Evolutionary conservation across 2,329 filamentous ascomycete genomes (phyloP).

Genomic region (Aspergillus felis): DNA sequence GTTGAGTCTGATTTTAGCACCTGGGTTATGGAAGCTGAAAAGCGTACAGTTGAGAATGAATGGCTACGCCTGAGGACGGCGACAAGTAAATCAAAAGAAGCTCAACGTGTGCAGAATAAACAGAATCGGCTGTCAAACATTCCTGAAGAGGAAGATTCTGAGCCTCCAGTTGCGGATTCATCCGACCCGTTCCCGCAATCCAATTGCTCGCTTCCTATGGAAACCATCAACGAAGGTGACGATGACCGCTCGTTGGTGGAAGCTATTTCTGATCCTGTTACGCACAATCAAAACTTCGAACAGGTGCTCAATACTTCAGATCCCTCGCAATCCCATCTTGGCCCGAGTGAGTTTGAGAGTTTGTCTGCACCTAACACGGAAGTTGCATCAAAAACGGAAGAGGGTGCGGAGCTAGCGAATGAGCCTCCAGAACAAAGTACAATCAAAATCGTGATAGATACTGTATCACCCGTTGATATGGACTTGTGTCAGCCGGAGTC

Average conservation of each 20-base stretch:
- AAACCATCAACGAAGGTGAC: constrained; percentile 22
- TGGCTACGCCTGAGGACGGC: constrained; percentile 27
- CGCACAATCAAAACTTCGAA: not conserved
- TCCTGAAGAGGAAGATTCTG: not conserved
- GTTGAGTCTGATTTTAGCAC: constrained; percentile 73
- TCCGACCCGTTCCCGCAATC: constrained; percentile 5
- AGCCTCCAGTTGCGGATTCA: not conserved
- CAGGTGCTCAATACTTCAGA: not conserved
- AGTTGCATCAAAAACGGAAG: not conserved
- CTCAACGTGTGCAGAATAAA: not conserved
- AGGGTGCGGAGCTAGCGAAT: not conserved
- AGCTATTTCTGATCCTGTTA: not conserved
- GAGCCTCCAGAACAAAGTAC: not conserved
- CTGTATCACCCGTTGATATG: not conserved
- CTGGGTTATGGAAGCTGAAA: constrained; percentile 77
- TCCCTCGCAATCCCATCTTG: not conserved
- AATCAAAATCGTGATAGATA: not conserved
- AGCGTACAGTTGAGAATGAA: constrained; percentile 66
- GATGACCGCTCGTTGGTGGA: constrained; percentile 3
- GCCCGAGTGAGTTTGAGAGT: not conserved
- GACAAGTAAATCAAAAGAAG: constrained; percentile 3
- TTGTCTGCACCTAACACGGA: not conserved
- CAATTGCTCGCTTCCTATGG: constrained; percentile 13
- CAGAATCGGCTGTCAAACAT: not conserved
- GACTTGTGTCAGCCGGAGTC: not conserved